Evolutionary conservation across 495 filamentous ascomycete species (phyloP), one percentile per base, ranked within the genome.

Genomic region (Gamarada debralockiae): DNA sequence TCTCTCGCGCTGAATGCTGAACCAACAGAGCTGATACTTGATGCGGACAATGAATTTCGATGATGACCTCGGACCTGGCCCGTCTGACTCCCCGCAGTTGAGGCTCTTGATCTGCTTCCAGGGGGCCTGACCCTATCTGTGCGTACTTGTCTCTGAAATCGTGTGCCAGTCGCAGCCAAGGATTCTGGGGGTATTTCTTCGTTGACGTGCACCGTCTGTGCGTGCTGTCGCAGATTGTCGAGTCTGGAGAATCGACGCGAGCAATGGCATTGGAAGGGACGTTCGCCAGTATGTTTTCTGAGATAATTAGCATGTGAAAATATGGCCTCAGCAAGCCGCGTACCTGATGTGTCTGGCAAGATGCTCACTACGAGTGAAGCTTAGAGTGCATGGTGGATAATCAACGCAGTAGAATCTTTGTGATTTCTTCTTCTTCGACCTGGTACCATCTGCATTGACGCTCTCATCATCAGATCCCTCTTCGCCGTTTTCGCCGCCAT

Each of bases 351-450:
- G 93, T 25, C 93, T 79, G 12, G 93, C 93, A 48, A 98, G 68
- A 71, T 98, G 93, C 66, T 98, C 93, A 63, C 95, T 97, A 34
- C 93, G 79, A 2, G 93, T 97, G 67, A 98, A 98, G 66, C 92
- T 96, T 22, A 98, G 69, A 62, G 85, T 90, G 69, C 93, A 98
- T 15, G 91, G 89, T 37, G 95, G 95, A 62, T 92, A 97, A 21
- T 96, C 90, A n/a, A 87, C 96, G 71, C 93, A 98, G 67, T 90
- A 97, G 64, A 98, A 98, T 39, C 90, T 80, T 64, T 96, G 92
- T 1, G 92, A 92, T 67, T 96, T 97, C 72, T 97, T 97, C 77
- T 95, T 95, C 68, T 93, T 95, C 27, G 48, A 55, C 24, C 57
- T 29, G 5, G 85, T 78, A 9, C 82, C 87, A 46, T 80, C 82